phyloP scores from a whole-genome alignment of 2,329 filamentous ascomycete species.

The Phaeosphaeriaceae sp. region DNA sequence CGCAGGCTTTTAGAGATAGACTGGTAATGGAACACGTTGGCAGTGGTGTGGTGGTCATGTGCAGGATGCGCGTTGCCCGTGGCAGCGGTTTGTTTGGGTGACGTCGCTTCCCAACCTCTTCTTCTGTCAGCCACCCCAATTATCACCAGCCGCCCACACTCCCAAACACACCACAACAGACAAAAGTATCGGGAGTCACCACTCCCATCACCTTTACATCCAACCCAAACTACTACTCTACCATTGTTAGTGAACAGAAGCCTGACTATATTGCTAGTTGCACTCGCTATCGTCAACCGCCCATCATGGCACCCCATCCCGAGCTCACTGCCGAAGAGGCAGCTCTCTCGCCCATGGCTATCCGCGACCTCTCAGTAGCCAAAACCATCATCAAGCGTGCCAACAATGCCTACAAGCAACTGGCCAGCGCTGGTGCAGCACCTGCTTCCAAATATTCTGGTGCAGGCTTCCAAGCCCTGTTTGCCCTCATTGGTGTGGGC shows the following conservation, averaged over 20 bases:
- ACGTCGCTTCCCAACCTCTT: slow-evolving; percentile 26
- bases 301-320: slow-evolving; percentile 41
- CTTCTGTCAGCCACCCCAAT: slow-evolving; percentile 12
- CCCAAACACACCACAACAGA: slow-evolving; percentile 11
- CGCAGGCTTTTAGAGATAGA: no score
- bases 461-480: slow-evolving; percentile 77
- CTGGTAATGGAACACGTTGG: no score
- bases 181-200: slow-evolving; percentile 20
- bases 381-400: slow-evolving; percentile 40
- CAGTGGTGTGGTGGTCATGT: background rate
- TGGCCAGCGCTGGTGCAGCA: slow-evolving; percentile 44
- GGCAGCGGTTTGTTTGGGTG: slow-evolving; percentile 25
- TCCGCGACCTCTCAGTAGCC: slow-evolving; percentile 35
- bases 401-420: slow-evolving; percentile 20
- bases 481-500: slow-evolving; percentile 79
- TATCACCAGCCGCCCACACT: slow-evolving; percentile 9
- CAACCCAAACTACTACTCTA: slow-evolving; percentile 5
- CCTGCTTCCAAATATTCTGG: slow-evolving; percentile 53
- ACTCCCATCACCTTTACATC: slow-evolving; percentile 7
- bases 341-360: slow-evolving; percentile 38
- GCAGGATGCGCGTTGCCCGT: slow-evolving; percentile 16
- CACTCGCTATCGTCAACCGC: slow-evolving; percentile 17
- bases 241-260: slow-evolving; percentile 17
- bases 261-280: slow-evolving; percentile 27
- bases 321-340: slow-evolving; percentile 25